Conservation (phyloP, 306 rosid species). For the Lagenaria siceraria region DNA sequence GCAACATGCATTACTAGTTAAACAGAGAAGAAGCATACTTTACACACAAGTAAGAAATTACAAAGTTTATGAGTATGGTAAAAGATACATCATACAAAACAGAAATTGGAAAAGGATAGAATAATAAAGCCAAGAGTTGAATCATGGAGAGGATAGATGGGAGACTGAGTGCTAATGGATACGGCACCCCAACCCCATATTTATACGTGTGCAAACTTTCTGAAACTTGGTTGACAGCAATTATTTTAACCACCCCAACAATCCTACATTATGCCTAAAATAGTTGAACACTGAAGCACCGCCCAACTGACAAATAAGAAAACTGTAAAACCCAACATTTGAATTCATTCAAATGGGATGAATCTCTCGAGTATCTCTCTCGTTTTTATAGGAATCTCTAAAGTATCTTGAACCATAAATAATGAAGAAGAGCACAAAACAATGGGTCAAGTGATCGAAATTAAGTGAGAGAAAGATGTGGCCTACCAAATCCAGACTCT, state of each 20-base stretch:
- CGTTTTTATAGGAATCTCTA: background rate
- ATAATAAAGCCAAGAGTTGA: background rate
- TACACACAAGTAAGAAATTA: background rate
- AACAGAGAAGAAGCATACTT: conserved; percentile 12
- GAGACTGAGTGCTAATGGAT: background rate
- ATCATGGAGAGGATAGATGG: background rate
- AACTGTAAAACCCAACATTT: background rate
- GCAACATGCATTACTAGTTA: conserved; percentile 26
- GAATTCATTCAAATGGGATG: background rate
- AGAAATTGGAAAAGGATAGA: background rate
- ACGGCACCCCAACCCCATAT: background rate
- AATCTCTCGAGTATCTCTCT: background rate
- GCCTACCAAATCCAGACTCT: conserved; percentile 90
- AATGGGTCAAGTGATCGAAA: background rate
- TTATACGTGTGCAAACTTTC: background rate
- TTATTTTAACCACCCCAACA: background rate
- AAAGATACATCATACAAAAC: background rate
- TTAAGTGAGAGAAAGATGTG: conserved; percentile 10
- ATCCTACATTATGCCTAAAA: background rate
- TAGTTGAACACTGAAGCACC: background rate
- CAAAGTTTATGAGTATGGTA: background rate
- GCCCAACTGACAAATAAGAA: background rate
- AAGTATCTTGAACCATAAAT: background rate
- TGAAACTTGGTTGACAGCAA: too few relatives aligned
- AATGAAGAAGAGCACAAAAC: background rate